Evolutionary conservation across 164 flowering plant species (phyloP), one percentile per base, ranked within the genome.

Genomic region (Kingdonia uniflora): DNA sequence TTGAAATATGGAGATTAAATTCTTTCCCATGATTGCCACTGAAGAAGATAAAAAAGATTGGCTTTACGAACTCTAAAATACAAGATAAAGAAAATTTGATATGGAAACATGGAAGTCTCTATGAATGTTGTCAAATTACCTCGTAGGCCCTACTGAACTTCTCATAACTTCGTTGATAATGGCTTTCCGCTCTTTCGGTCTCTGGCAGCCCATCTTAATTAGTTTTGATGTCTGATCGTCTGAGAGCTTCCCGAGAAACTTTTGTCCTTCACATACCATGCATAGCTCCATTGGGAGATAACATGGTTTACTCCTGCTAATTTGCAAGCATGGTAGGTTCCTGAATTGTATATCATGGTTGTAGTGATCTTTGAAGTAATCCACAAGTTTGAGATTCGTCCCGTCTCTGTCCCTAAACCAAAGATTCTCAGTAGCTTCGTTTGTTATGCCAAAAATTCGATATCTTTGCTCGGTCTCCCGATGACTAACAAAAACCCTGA

Each of bases 211-310:
- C 94, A 87, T 80, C 62, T 84, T 79, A 25, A 91, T 81, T 21
- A 91, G 79, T 55, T 70, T 82, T 24, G 78, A 75, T 17, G 96
- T 87, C 68, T 91, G 98, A 58, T 85, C 95, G 72, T 87, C 95
- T 1, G 88, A 79, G 19, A 91, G 84, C 74, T 84, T 91, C 39
- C 96, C 90, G 6, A 91, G 79, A 74, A 79, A 91, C 63, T 85
- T 87, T 77, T 91, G 98, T 16, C 98, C 96, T 68, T 91, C 98
- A 64, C 92, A 87, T 23, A 91, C 75, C 58, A 84, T 65, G 67
- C 98, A 91, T 51, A 91, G 88, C 78, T 91, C 98, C 96, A 87
- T 87, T 23, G 98, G 98, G 55, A 91, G 80, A 72, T 85, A 91
- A 59, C 94, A 87, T 16, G 92, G 95, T 54, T 78, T 91, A 60